Percentiles rank a stretch among this genome's conserved stretches.
These are phyloP conservation scores for Xeromyces bisporus DNA, from an alignment of 495 filamentous ascomycete genomes.

Conservation along the genomic window DNA sequence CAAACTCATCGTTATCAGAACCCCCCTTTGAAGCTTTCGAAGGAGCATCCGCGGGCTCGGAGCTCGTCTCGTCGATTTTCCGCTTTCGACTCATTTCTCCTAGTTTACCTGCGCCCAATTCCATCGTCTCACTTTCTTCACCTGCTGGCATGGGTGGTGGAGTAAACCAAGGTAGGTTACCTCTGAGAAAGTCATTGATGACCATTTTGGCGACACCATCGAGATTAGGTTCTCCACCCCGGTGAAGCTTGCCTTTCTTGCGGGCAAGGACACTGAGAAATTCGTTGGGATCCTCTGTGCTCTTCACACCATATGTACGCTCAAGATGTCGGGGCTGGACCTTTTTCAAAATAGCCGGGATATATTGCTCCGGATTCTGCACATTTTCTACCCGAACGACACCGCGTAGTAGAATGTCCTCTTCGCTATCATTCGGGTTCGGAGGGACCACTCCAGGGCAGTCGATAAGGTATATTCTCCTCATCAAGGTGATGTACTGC, in stretches of 20 bases:
- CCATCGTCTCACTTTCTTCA: slow-evolving; percentile 35
- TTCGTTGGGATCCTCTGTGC: slow-evolving; percentile 45
- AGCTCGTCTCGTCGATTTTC: slow-evolving; percentile 28
- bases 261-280: slow-evolving; percentile 78
- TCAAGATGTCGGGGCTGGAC: slow-evolving; percentile 80
- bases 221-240: slow-evolving; percentile 80
- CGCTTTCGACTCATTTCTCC: slow-evolving; percentile 46
- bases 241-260: slow-evolving; percentile 71
- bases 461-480: slow-evolving; percentile 90
- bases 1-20: slow-evolving; percentile 18
- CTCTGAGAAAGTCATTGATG: slow-evolving; percentile 83
- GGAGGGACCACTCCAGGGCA: slow-evolving; percentile 93
- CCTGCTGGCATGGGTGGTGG: slow-evolving; percentile 49
- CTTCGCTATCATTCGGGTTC: slow-evolving; percentile 57
- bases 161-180: slow-evolving; percentile 92
- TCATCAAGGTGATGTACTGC: slow-evolving; percentile 97
- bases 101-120: slow-evolving; percentile 39
- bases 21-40: slow-evolving; percentile 12
- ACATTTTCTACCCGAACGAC: slow-evolving; percentile 91
- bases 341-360: slow-evolving; percentile 59
- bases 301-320: slow-evolving; percentile 75
- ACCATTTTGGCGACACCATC: slow-evolving; percentile 93
- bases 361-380: slow-evolving; percentile 87
- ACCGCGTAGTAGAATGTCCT: slow-evolving; percentile 82
- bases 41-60: slow-evolving; percentile 13